Evolutionary conservation across 495 filamentous ascomycete species (phyloP).

Genomic region (Penicillium salamii): DNA sequence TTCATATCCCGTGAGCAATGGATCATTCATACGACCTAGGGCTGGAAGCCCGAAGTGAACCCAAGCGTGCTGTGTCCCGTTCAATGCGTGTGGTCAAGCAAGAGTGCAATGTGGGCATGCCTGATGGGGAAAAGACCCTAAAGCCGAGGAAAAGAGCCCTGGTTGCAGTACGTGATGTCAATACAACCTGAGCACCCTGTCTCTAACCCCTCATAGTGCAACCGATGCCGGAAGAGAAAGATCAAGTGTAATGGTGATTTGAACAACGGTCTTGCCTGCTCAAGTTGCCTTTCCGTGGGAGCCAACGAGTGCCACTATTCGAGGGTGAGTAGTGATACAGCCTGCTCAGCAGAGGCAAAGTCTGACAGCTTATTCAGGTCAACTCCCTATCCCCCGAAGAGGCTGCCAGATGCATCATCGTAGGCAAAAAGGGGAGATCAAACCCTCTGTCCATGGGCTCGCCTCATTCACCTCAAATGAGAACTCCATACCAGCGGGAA

Average conservation of each 20-base stretch:
- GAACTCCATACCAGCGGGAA: slow-evolving; percentile 19
- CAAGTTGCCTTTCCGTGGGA: slow-evolving; percentile 76
- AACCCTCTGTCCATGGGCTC: slow-evolving; percentile 15
- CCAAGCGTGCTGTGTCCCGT: slow-evolving; percentile 25
- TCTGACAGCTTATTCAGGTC: slow-evolving; percentile 12
- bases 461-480: slow-evolving; percentile 14
- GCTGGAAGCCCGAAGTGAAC: slow-evolving; percentile 20
- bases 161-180: slow-evolving; percentile 59
- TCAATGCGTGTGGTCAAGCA: slow-evolving; percentile 26
- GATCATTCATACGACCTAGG: slow-evolving; percentile 32
- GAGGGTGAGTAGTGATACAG: slow-evolving; percentile 58
- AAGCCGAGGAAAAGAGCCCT: slow-evolving; percentile 54
- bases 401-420: background rate
- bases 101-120: slow-evolving; percentile 24
- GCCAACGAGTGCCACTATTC: slow-evolving; percentile 72
- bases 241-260: slow-evolving; percentile 93
- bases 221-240: slow-evolving; percentile 87
- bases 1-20: slow-evolving; percentile 18
- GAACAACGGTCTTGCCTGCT: slow-evolving; percentile 70
- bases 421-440: slow-evolving; percentile 8
- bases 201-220: slow-evolving; percentile 58
- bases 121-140: slow-evolving; percentile 33
- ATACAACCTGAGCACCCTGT: slow-evolving; percentile 4
- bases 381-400: slow-evolving; percentile 11
- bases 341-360: background rate